phyloP scores from a whole-genome alignment of 805 yeast genomes.

The Lipomyces kockii region DNA sequence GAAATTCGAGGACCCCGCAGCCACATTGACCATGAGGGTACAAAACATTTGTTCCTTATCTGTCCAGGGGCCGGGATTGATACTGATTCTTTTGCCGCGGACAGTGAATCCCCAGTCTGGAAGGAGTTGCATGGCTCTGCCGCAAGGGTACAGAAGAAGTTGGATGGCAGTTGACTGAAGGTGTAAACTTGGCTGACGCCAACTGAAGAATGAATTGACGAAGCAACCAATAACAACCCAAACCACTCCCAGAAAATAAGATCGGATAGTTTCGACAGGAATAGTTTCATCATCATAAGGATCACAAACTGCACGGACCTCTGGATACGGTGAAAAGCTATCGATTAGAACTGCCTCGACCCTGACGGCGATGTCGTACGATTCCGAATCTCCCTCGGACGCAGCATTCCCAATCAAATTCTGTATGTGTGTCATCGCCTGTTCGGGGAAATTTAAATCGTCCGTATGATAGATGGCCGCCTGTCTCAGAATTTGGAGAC shows the following conservation, averaged over 20 bases:
- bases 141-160: conserved; percentile 63
- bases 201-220: conserved; percentile 60
- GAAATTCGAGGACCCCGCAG: not conserved
- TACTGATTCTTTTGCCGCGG: conserved; percentile 48
- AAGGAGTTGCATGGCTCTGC: conserved; percentile 49
- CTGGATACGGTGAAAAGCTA: conserved; percentile 61
- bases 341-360: conserved; percentile 52
- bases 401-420: conserved; percentile 17
- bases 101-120: conserved; percentile 44
- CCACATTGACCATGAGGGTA: conserved; percentile 47
- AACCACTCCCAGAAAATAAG: conserved; percentile 54
- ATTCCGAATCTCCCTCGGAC: conserved; percentile 8
- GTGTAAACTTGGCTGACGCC: conserved; percentile 58
- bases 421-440: conserved; percentile 39
- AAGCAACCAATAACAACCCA: conserved; percentile 62
- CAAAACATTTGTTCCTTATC: conserved; percentile 68
- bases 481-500: conserved; percentile 47
- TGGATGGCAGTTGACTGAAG: conserved; percentile 61
- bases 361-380: conserved; percentile 44
- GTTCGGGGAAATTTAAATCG: conserved; percentile 53
- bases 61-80: conserved; percentile 69
- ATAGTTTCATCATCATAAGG: conserved; percentile 53
- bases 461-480: conserved; percentile 49
- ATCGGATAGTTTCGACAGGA: conserved; percentile 57
- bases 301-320: conserved; percentile 49